Evolutionary conservation across 352 stramenopile genomes (phyloP).

Genomic region (Globisporangium cylindrosporum): DNA sequence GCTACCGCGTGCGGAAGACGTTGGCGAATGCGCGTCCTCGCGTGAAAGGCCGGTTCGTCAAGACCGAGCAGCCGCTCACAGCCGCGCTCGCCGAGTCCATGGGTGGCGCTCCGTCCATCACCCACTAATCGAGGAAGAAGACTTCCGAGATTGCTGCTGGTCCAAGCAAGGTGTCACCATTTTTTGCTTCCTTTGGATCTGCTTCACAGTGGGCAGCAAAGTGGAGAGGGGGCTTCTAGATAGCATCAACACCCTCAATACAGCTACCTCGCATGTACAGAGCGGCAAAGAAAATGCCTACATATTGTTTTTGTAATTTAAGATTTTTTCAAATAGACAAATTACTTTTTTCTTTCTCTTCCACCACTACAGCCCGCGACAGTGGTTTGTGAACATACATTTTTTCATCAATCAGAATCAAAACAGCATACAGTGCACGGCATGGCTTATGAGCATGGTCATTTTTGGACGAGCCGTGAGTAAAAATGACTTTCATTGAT

Average conservation of each 20-base stretch:
- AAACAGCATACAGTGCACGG: no score
- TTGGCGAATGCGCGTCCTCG: conserved; percentile 72
- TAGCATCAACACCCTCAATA: neutral
- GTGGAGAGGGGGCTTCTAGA: no score
- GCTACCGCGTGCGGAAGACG: conserved; percentile 79
- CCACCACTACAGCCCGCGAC: no score
- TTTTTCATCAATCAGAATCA: no score
- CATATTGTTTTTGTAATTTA: neutral
- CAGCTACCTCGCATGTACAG: neutral
- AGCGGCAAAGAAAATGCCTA: neutral
- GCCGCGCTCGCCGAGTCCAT: conserved; percentile 50
- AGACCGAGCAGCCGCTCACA: conserved; percentile 77
- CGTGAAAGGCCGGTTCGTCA: conserved; percentile 82
- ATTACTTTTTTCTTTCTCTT: neutral
- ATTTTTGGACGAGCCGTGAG: no score
- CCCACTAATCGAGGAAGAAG: neutral
- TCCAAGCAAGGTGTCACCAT: neutral
- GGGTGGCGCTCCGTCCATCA: neutral
- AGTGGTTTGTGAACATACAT: no score
- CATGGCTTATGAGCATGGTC: no score
- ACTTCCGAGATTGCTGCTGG: neutral
- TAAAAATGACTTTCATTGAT: no score
- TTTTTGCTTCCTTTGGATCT: neutral
- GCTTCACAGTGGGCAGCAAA: neutral
- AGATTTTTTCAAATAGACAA: neutral